These are phyloP conservation scores for Phytopythium litorale DNA, from an alignment of 352 stramenopile species.

Conservation along the genomic window DNA sequence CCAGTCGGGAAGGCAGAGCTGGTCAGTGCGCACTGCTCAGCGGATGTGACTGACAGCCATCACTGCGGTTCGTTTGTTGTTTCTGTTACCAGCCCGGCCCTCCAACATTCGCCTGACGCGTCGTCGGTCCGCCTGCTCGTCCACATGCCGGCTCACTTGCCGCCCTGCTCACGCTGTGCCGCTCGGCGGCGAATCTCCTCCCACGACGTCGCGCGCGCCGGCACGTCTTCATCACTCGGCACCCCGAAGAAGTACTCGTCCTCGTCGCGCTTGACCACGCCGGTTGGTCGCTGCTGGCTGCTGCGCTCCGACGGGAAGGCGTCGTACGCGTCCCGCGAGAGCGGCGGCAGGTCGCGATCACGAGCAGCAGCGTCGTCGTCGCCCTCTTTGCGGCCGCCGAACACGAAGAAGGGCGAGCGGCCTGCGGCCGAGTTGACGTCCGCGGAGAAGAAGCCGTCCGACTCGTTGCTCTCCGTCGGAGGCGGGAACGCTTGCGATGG, in stretches of 20 bases:
- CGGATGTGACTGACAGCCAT: not conserved
- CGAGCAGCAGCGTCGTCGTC: slow-evolving; percentile 1
- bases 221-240: slow-evolving; percentile 17
- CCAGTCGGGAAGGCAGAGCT: not conserved
- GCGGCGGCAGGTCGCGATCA: slow-evolving; percentile 19
- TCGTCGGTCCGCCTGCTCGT: not conserved
- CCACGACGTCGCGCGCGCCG: slow-evolving; percentile 57
- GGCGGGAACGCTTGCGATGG: slow-evolving; percentile 1
- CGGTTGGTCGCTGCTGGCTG: not conserved
- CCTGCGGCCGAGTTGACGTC: slow-evolving; percentile 17
- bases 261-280: slow-evolving; percentile 30
- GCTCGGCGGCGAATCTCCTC: slow-evolving; percentile 70
- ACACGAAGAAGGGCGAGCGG: slow-evolving; percentile 50
- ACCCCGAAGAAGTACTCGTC: slow-evolving; percentile 50
- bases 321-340: slow-evolving; percentile 40
- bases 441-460: slow-evolving; percentile 13
- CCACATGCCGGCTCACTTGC: slow-evolving; percentile 32
- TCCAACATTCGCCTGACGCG: not conserved
- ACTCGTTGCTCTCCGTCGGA: slow-evolving; percentile 11
- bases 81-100: not conserved
- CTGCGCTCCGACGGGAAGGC: slow-evolving; percentile 11
- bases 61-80: not conserved
- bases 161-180: slow-evolving; percentile 18
- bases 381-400: not conserved
- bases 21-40: not conserved